Conservation (phyloP, 805 yeast genomes). For the Metschnikowia reukaufii region DNA sequence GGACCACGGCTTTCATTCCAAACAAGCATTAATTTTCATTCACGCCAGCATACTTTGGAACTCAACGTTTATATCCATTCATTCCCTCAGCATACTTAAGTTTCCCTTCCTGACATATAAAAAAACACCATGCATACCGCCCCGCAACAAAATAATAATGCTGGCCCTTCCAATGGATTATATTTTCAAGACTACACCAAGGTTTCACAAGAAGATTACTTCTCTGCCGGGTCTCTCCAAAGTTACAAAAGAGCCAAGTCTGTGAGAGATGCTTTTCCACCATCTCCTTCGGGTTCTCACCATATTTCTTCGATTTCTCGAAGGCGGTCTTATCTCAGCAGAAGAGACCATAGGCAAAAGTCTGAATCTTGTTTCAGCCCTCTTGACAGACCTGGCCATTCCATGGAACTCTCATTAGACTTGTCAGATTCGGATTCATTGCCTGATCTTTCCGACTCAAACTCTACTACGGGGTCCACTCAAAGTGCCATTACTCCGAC, state of each 20-base stretch:
- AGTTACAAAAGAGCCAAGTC: conserved; percentile 16
- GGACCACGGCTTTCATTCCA: neutral
- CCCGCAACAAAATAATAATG: neutral
- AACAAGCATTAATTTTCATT: neutral
- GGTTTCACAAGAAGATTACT: neutral
- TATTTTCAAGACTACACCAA: neutral
- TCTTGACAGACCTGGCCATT: neutral
- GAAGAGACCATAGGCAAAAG: neutral
- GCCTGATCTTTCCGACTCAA: conserved; percentile 38
- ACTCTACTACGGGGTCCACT: conserved; percentile 13
- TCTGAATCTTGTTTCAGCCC: neutral
- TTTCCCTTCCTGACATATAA: neutral
- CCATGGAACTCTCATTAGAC: conserved; percentile 3
- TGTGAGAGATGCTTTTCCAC: conserved; percentile 15
- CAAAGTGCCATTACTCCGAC: conserved; percentile 19
- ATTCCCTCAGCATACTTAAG: neutral
- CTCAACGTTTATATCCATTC: neutral
- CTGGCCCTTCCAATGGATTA: neutral
- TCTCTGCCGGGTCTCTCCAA: neutral
- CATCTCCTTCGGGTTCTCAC: conserved; percentile 1
- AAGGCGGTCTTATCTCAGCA: conserved; percentile 1
- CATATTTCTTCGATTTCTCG: neutral
- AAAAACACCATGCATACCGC: neutral
- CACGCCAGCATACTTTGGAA: neutral
- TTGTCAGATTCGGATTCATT: conserved; percentile 37